Base-by-base conservation (phyloP, 441 rosid genomes). In the Dalechampia spathulata region DNA sequence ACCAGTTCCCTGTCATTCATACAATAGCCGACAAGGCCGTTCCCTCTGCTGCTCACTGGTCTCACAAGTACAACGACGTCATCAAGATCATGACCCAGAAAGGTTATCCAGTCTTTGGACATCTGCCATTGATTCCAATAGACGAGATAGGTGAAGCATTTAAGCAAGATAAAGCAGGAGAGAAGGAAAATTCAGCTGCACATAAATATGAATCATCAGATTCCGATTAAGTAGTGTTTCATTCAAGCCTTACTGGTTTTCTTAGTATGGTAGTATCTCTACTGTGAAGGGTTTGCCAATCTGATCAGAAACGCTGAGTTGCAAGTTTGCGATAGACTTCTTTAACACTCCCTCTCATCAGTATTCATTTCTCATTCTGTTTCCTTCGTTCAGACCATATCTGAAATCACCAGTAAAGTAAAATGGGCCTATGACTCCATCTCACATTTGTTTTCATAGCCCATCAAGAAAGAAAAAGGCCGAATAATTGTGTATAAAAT, bases 61-160 rank as follows among this genome's bases (percentile, higher is more conserved):
- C 82, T 0, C 66, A 71, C 43, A 68, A 63, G 65, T 91, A 86
- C 61, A 88, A 86, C 60, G 68, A 69, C 5, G 27, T 66, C 15
- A 71, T 91, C 0, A 59, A 37, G 40, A 67, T 74, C 40, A 49
- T 80, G 85, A 49, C 52, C 25, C 69, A 45, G 62, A 88, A 72
- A 75, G 98, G 96, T 23, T 80, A 79, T 60, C 39, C 75, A 10
- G 46, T 77, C 16, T 63, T 84, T 15, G 63, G 79, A 3, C 78
- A 72, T 66, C 56, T 91, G 21, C 96, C 96, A 0, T 53, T 77
- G 62, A 75, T 91, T 20, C 96, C 98, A 10, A 45, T 83, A 15
- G 96, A 80, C 53, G 93, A 84, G 53, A 68, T 88, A 25, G 63
- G 70, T 1, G 67, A 77, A 67, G 79, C 80, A 21, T 82, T 75